Evolutionary conservation across 352 stramenopile species (phyloP).

Genomic region (Phytophthora boehmeriae): DNA sequence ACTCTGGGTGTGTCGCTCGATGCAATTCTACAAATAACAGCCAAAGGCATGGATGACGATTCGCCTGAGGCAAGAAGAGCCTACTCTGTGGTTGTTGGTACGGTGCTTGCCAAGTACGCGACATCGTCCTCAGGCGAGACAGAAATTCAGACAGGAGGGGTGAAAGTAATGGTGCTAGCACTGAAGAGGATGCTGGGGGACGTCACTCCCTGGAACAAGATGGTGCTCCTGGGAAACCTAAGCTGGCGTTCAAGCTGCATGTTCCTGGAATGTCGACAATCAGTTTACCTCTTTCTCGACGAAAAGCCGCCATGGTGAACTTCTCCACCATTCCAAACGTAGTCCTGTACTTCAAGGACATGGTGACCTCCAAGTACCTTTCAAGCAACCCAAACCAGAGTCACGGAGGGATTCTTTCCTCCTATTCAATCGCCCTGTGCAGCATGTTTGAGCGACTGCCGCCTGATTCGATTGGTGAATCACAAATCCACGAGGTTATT

Average conservation of each 20-base stretch:
- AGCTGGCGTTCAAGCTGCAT: constrained; percentile 80
- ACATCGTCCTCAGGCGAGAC: constrained; percentile 50
- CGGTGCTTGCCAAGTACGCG: constrained; percentile 80
- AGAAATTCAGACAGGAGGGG: constrained; percentile 43
- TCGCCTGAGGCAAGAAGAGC: constrained; percentile 64
- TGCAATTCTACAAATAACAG: constrained; percentile 67
- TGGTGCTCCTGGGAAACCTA: constrained; percentile 45
- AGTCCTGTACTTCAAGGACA: constrained; percentile 81
- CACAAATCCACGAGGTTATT: constrained; percentile 72
- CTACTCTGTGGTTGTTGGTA: constrained; percentile 71
- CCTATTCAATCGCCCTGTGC: constrained; percentile 73
- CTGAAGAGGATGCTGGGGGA: constrained; percentile 40
- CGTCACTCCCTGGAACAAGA: constrained; percentile 30
- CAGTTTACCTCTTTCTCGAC: constrained; percentile 57
- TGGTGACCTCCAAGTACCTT: constrained; percentile 67
- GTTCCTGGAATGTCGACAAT: constrained; percentile 65
- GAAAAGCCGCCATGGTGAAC: constrained; percentile 61
- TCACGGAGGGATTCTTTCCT: constrained; percentile 72
- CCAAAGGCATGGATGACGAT: constrained; percentile 81
- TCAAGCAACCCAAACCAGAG: constrained; percentile 52
- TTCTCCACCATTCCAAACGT: constrained; percentile 81
- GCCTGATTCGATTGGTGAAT: constrained; percentile 60
- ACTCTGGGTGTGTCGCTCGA: constrained; percentile 61
- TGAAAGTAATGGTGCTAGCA: constrained; percentile 16
- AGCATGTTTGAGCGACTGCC: constrained; percentile 82